Evolutionary conservation across 805 yeast species (phyloP).

Genomic region (Ogataea wickerhamii): DNA sequence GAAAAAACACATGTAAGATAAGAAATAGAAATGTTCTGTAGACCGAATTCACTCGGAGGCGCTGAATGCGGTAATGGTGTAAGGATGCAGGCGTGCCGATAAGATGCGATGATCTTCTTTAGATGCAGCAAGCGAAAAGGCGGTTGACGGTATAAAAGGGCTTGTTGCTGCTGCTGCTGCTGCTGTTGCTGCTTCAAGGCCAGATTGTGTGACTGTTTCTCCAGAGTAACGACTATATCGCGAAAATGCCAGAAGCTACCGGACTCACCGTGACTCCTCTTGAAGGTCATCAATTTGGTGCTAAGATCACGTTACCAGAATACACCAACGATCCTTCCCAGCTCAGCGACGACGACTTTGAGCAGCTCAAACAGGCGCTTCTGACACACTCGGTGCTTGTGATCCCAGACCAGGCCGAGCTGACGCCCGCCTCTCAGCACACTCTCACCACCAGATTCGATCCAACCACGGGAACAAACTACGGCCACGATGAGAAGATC

Average conservation of each 20-base stretch:
- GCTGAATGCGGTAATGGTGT: not conserved
- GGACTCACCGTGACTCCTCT: slow-evolving; percentile 44
- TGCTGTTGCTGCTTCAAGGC: no score
- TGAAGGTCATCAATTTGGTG: slow-evolving; percentile 60
- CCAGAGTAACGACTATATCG: not conserved
- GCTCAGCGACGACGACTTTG: slow-evolving; percentile 63
- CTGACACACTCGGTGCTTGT: slow-evolving; percentile 68
- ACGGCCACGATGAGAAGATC: slow-evolving; percentile 79
- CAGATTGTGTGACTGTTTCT: no score
- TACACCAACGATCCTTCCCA: slow-evolving; percentile 73
- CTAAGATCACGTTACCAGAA: slow-evolving; percentile 58
- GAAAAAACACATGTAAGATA: not conserved
- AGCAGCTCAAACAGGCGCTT: slow-evolving; percentile 57
- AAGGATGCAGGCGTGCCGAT: slow-evolving; percentile 2
- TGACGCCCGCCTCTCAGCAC: slow-evolving; percentile 74
- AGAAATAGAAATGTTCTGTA: not conserved
- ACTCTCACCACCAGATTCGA: slow-evolving; percentile 74
- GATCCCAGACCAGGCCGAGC: slow-evolving; percentile 64
- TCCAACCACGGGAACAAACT: slow-evolving; percentile 62
- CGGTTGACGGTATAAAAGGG: no score
- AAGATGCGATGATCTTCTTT: no score
- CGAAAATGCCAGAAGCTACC: slow-evolving; percentile 21
- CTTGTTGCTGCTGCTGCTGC: no score
- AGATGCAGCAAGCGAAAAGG: no score
- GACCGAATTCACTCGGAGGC: not conserved